phyloP scores from a whole-genome alignment of 768 basidiomycete genomes.

The Collybia sp. region DNA sequence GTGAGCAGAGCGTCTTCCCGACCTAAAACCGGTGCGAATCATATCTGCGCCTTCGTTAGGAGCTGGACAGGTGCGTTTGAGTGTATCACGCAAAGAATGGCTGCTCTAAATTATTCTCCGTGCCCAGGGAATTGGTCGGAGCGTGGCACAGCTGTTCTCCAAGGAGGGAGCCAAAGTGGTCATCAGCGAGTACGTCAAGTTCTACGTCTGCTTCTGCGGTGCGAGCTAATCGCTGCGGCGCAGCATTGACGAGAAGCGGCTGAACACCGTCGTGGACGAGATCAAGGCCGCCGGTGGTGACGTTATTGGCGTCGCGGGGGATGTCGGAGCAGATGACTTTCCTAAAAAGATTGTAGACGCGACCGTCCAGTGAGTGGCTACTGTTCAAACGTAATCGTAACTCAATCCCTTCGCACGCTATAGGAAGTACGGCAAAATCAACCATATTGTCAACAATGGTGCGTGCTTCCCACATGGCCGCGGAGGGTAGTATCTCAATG shows the following conservation, averaged over 20 bases:
- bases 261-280: slow-evolving; percentile 62
- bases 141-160: slow-evolving; percentile 72
- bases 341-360: slow-evolving; percentile 74
- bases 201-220: not conserved
- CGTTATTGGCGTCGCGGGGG: slow-evolving; percentile 69
- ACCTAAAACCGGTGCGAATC: too few relatives aligned
- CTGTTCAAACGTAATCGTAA: not conserved
- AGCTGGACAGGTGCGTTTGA: slow-evolving; percentile 59
- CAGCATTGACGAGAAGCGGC: slow-evolving; percentile 72
- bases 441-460: slow-evolving; percentile 86
- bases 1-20: slow-evolving; percentile 29
- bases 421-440: slow-evolving; percentile 79
- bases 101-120: too few relatives aligned
- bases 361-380: slow-evolving; percentile 60
- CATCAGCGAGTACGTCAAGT: slow-evolving; percentile 62
- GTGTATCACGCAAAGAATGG: too few relatives aligned
- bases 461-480: slow-evolving; percentile 8
- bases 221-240: slow-evolving; percentile 4
- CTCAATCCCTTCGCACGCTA: not conserved
- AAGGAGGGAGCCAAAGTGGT: slow-evolving; percentile 86
- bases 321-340: slow-evolving; percentile 81
- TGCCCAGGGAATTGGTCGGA: slow-evolving; percentile 71
- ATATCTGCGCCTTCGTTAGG: slow-evolving; percentile 30
- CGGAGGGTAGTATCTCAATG: not conserved
- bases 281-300: slow-evolving; percentile 72